Percentiles rank a stretch among this genome's conserved stretches.
Evolutionary conservation across 2,329 filamentous ascomycete species (phyloP).

Genomic region (Helicocarpus griseus): DNA sequence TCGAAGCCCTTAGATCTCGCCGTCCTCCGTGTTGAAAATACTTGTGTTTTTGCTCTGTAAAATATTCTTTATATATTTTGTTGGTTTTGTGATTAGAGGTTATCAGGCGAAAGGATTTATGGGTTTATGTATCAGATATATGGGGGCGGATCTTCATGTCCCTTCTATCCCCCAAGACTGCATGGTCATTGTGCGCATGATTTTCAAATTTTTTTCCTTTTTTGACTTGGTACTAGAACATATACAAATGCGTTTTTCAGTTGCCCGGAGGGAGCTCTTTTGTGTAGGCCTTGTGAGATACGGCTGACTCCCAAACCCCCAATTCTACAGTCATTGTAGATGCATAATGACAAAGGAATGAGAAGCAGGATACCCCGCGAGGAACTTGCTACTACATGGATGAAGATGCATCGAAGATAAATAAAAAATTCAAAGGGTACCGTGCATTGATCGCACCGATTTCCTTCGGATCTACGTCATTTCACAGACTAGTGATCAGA

Average conservation of each 20-base stretch:
- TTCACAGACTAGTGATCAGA: no score
- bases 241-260: background rate
- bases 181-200: background rate
- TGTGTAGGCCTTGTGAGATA: background rate
- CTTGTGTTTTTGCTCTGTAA: no score
- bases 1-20: background rate
- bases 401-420: no score
- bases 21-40: background rate
- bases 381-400: no score
- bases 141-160: background rate
- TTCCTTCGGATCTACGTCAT: no score
- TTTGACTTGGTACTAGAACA: background rate
- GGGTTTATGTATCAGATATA: background rate
- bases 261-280: background rate
- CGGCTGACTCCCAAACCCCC: background rate
- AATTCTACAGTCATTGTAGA: background rate
- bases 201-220: background rate
- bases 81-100: conserved; percentile 3
- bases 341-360: background rate
- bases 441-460: no score
- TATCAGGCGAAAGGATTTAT: conserved; percentile 2
- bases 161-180: background rate
- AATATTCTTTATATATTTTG: background rate
- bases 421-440: no score
- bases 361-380: no score